Evolutionary conservation across 257 asterid species (phyloP), one percentile per base, ranked within the genome.

Genomic region (Ligustrum vulgare): DNA sequence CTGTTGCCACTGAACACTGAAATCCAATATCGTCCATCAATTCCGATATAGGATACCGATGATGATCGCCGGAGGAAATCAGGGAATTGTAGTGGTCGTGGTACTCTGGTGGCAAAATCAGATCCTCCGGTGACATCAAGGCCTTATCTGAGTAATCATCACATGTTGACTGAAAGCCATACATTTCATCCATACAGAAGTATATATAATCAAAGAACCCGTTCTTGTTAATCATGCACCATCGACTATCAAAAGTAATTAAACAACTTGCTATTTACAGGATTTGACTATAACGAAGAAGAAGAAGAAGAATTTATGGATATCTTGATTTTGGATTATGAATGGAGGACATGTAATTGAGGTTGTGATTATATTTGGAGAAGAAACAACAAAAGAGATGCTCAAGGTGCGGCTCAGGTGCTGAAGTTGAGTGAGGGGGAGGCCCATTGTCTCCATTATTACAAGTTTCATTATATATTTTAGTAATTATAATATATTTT

Each of bases 391-490:
- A 67, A 51, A 34, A 65, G 80, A 76, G 86, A 83, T 70, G 82
- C 78, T 65, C 28, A 74, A 69, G 74, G 15, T 73, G 81, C 77
- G 74, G 77, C 65, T 75, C 32, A 72, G 41, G 77, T 34, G 15
- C 9, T 16, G 80, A 54, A 18, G 78, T 71, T 37, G 73, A 31
- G 75, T 75, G 77, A 51, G 73, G 80, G 67, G 73, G 79, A 83
- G 73, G 82, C 73, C 84, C 82, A 75, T 79, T 73, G 47, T 73
- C 77, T 76, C 81, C 75, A 70, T 82, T 79, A 79, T 79, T 79
- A 75, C 54, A 74, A 54, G 67, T 78, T 74, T 74, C 76, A 45
- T 25, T 23, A 18, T 78, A 18, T 51, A 28, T 33, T 20, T 6
- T 1, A 5, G 2, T 2, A 16, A 49, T 15, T 15, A 49, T 15